Evolutionary conservation across 1,284 basidiomycete genomes (phyloP), one percentile per base, ranked within the genome.

Genomic region (Pyrrhoderma noxium): DNA sequence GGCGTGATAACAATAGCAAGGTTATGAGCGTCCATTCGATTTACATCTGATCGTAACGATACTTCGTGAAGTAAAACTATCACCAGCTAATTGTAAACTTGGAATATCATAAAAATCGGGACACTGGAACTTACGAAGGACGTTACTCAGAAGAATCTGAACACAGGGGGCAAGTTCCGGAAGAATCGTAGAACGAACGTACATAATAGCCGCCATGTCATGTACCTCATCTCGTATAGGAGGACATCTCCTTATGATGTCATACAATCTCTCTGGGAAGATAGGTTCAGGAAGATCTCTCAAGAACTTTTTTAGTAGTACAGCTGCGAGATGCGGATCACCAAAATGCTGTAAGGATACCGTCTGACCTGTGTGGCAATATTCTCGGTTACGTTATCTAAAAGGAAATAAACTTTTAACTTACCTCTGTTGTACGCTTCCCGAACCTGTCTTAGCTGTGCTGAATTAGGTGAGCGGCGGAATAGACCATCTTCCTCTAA

Each of bases 21-120:
- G 61, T 92, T 93, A 58, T 83, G 76, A 19, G 87, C 85, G 60
- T 89, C 85, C 89, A 93, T 93, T 46, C 76, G 74, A 62, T 92
- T 92, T 2, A 66, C 68, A 1, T 72, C 67, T 0, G 80, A 72
- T 13, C 78, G 79, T 11, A 82, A 66, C 0, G 87, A 82, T 4
- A 90, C 81, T 53, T 89, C 82, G 57, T 92, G 83, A 56, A 90
- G 70, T 21, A 91, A 72, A 89, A 87, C 89, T 55, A n/a, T 3
- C 54, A 25, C n/a, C n/a, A n/a, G n/a, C n/a, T n/a, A 46, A 48
- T 40, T 43, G 38, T 34, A 51, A 46, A 19, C 40, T 34, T 18
- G 42, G 8, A 52, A 52, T 37, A 11, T 9, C 11, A 37, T 11
- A 37, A 16, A 37, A 37, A 37, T 37, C 16, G 35, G 16, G 9